phyloP scores from a whole-genome alignment of 108 stramenopile species.

The Chaetoceros tenuissimus region DNA sequence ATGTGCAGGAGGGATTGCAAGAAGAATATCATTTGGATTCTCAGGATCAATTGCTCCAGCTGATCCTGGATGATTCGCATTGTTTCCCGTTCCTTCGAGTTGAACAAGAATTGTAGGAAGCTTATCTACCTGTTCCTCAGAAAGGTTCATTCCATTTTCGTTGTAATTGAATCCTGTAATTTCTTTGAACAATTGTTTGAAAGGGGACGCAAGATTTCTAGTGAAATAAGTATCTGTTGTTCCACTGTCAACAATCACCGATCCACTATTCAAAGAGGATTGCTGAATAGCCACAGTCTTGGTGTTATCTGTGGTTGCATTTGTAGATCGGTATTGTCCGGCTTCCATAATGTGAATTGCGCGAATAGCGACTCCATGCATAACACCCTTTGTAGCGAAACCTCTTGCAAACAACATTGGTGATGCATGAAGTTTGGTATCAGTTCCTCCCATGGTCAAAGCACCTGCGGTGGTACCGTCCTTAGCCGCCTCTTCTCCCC shows the following conservation, averaged over 20 bases:
- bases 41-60: constrained; percentile 44
- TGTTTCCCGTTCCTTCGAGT: constrained; percentile 32
- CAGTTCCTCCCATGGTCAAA: constrained; percentile 85
- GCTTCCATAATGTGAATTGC: constrained; percentile 51
- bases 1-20: constrained; percentile 73
- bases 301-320: constrained; percentile 10
- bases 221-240: constrained; percentile 96
- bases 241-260: constrained; percentile 93
- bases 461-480: constrained; percentile 68
- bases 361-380: constrained; percentile 63
- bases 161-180: constrained; percentile 43
- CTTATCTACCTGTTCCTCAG: constrained; percentile 36
- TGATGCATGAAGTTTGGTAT: constrained; percentile 54
- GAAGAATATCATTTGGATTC: constrained; percentile 52
- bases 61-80: constrained; percentile 31
- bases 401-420: constrained; percentile 73
- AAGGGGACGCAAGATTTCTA: constrained; percentile 28
- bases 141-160: constrained; percentile 32
- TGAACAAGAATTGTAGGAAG: constrained; percentile 84
- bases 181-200: constrained; percentile 47
- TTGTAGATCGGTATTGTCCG: constrained; percentile 18
- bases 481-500: constrained; percentile 29
- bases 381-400: constrained; percentile 28
- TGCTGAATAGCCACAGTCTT: constrained; percentile 16
- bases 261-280: constrained; percentile 48